Evolutionary conservation across 1,139 yeast species (phyloP), one percentile per base, ranked within the genome.

Genomic region (Scheffersomyces titani): DNA sequence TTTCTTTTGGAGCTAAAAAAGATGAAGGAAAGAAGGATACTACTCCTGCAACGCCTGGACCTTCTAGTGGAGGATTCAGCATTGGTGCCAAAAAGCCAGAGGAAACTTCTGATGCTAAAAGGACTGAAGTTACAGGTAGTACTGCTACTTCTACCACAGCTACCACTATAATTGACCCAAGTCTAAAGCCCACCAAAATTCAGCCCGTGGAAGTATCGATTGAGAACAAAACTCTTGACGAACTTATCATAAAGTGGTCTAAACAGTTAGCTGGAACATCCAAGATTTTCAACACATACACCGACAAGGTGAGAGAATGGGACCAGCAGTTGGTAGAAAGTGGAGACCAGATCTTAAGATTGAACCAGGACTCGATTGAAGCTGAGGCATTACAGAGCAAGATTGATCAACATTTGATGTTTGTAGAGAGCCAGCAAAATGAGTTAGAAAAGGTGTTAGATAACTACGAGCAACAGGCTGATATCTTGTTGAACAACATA

Each of bases 191-290:
- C 24, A 79, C 82, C 48, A 81, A 78, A 52, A 80, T 87, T 22
- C 86, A 85, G 62, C 88, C 92, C 18, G 81, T 85, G 54, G 90
- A 92, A 30, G 85, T 92, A 3, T 89, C 97, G 9, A 82, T 96
- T 53, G 92, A 90, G 65, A 94, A 94, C 74, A 92, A 92, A 70
- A 92, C 97, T 1, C 79, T 96, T 70, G 99, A 94, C 66, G 99
- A 94, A 70, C 82, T 94, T 61, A 90, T 96, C 54, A 85, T 92
- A 44, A 92, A 90, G 72, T 96, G 99, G 99, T 90, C 98, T 1
- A 85, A 86, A 57, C 97, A 96, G 64, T 76, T 94, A 59, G 81
- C 93, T 3, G 81, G 84, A 21, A 87, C 96, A 0, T 84, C 94
- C 1, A 80, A 81, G 36, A 87, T 90, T 46, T 94, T 93, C 73